phyloP scores from a whole-genome alignment of 106 monocot genomes.

The Triglochin maritima region DNA sequence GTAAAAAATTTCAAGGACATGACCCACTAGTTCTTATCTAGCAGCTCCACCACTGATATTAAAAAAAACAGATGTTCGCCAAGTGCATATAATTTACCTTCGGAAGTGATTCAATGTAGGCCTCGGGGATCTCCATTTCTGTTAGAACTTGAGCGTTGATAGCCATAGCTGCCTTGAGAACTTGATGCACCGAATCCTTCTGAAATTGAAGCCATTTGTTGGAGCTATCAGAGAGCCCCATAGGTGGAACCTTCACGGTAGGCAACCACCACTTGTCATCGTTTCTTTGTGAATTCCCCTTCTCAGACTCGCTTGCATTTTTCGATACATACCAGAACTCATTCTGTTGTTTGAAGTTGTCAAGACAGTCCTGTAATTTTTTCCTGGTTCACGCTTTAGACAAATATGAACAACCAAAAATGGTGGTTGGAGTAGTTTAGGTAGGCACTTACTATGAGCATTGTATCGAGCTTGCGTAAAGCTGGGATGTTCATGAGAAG shows the following conservation, averaged over 20 bases:
- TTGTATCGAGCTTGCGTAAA: conserved; percentile 62
- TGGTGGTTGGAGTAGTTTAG: too few species aligned
- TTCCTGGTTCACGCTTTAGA: background rate
- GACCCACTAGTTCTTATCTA: too few species aligned
- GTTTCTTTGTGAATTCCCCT: conserved; percentile 23
- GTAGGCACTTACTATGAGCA: conserved; percentile 54
- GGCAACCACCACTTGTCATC: conserved; percentile 26
- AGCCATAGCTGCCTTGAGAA: conserved; percentile 29
- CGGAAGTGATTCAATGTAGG: conserved; percentile 16
- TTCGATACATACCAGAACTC: conserved; percentile 58
- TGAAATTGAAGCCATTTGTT: conserved; percentile 27
- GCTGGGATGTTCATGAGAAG: conserved; percentile 79
- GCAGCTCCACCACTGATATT: too few species aligned
- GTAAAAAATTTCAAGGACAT: too few species aligned
- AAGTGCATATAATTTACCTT: conserved; percentile 10
- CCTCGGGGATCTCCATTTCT: conserved; percentile 27
- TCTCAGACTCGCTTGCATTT: conserved; percentile 33
- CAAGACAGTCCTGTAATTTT: conserved; percentile 54
- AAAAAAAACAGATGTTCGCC: too few species aligned
- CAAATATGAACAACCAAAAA: too few species aligned
- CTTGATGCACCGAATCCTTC: conserved; percentile 26
- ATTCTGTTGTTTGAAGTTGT: conserved; percentile 61
- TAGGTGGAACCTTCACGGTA: conserved; percentile 16
- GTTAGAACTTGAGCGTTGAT: conserved; percentile 24
- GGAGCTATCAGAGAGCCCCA: conserved; percentile 23